Evolutionary conservation across 1,284 basidiomycete genomes (phyloP).

Genomic region (Irpex rosettiformis): DNA sequence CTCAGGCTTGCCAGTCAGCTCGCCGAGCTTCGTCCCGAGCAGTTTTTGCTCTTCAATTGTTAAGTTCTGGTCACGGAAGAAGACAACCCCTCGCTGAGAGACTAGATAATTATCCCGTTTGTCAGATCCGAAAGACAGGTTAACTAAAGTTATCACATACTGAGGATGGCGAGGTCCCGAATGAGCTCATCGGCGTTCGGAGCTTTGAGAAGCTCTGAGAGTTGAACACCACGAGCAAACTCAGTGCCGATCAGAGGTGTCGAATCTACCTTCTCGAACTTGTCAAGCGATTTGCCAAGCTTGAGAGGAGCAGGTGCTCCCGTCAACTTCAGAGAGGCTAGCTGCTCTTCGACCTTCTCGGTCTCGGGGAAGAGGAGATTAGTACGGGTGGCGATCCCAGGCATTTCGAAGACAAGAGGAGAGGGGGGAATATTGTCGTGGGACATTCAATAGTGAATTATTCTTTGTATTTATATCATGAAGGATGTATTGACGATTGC

Average conservation of each 20-base stretch:
- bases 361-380: constrained; percentile 13
- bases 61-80: constrained; percentile 60
- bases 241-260: constrained; percentile 15
- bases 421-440: not conserved
- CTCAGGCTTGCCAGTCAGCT: constrained; percentile 54
- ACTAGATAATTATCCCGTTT: constrained; percentile 25
- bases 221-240: constrained; percentile 13
- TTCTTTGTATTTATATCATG: not conserved
- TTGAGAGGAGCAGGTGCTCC: constrained; percentile 12
- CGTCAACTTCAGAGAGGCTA: constrained; percentile 8
- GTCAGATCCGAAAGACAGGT: not conserved
- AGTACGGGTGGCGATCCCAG: constrained; percentile 1
- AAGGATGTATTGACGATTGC: not conserved
- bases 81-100: constrained; percentile 69
- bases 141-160: constrained; percentile 2
- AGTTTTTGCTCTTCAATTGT: constrained; percentile 41
- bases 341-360: constrained; percentile 13
- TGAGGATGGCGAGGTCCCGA: constrained; percentile 45
- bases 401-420: not conserved
- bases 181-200: constrained; percentile 40
- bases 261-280: constrained; percentile 9
- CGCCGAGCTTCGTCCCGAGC: constrained; percentile 48
- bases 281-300: constrained; percentile 12
- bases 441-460: not conserved
- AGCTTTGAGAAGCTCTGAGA: constrained; percentile 29